A percentile compares a stretch with the other conserved stretches of the same genome.
These are phyloP conservation scores for Trichoderma aggressivum DNA, from an alignment of 2,329 filamentous ascomycete genomes.

Conservation along the genomic window DNA sequence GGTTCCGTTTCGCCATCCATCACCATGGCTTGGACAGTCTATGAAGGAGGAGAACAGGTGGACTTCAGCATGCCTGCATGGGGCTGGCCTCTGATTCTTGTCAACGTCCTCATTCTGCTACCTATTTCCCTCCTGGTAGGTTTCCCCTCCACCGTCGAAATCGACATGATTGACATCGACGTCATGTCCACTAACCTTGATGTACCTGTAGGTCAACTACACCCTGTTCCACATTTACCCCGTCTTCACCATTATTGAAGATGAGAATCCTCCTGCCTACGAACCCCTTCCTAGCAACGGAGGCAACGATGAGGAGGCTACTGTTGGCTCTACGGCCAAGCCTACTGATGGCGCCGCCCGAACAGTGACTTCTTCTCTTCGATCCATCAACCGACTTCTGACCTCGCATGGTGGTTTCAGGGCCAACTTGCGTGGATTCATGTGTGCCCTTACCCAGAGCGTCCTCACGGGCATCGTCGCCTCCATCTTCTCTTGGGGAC, in stretches of 20 bases:
- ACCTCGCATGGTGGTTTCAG: constrained; percentile 59
- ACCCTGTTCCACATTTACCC: constrained; percentile 50
- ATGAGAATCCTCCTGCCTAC: constrained; percentile 55
- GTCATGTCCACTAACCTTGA: background rate
- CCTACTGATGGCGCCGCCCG: constrained; percentile 34
- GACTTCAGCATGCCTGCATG: constrained; percentile 37
- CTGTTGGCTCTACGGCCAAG: constrained; percentile 31
- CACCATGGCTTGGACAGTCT: constrained; percentile 22
- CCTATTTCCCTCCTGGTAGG: constrained; percentile 43
- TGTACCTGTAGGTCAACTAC: constrained; percentile 43
- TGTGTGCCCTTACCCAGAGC: constrained; percentile 43
- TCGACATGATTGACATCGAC: background rate
- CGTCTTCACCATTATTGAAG: constrained; percentile 56
- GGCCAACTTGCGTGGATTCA: constrained; percentile 67
- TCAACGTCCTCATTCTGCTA: constrained; percentile 44
- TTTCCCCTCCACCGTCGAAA: constrained; percentile 16
- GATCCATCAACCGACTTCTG: constrained; percentile 53
- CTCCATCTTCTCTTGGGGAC: constrained; percentile 42
- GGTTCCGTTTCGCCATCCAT: background rate
- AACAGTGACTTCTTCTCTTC: constrained; percentile 50
- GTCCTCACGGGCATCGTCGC: constrained; percentile 37
- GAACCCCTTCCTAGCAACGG: constrained; percentile 40
- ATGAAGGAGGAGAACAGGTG: constrained; percentile 34
- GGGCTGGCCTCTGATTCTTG: constrained; percentile 38
- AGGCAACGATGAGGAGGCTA: constrained; percentile 33